phyloP scores from a whole-genome alignment of 768 basidiomycete genomes.

The Heimioporus sp. region DNA sequence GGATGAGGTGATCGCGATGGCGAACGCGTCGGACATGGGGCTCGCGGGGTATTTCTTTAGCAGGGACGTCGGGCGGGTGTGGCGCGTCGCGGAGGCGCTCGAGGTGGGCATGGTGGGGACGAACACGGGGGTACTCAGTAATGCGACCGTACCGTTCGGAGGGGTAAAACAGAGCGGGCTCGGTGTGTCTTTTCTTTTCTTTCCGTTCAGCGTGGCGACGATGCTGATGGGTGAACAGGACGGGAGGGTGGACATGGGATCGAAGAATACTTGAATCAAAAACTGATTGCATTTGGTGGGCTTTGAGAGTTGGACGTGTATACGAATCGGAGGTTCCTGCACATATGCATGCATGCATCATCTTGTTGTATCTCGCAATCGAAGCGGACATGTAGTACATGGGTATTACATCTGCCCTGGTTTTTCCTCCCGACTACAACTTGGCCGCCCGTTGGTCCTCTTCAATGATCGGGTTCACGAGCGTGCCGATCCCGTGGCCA shows the following conservation, averaged over 20 bases:
- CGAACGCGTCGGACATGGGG: constrained; percentile 81
- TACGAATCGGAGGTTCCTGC: too few species aligned
- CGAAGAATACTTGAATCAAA: constrained; percentile 82
- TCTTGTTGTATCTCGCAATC: too few species aligned
- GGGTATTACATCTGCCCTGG: too few species aligned
- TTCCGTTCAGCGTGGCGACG: neutral
- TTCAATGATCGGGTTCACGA: constrained; percentile 76
- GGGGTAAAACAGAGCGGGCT: constrained; percentile 89
- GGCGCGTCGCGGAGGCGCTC: constrained; percentile 91
- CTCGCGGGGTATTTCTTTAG: constrained; percentile 95
- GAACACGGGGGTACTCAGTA: constrained; percentile 79
- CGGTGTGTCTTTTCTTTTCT: constrained; percentile 31
- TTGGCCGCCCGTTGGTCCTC: constrained; percentile 47
- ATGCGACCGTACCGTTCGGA: constrained; percentile 83
- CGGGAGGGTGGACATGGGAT: constrained; percentile 90
- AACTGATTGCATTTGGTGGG: constrained; percentile 80
- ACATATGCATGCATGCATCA: too few species aligned
- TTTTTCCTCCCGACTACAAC: constrained; percentile 32
- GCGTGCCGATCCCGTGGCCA: constrained; percentile 71
- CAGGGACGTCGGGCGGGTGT: constrained; percentile 82
- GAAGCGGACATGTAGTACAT: too few species aligned
- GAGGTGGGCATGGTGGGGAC: constrained; percentile 93
- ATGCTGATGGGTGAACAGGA: constrained; percentile 36
- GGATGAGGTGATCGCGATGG: constrained; percentile 84
- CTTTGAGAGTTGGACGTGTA: constrained; percentile 33